These are phyloP conservation scores for Massospora cicadina DNA, from an alignment of 371 early-diverging fungal species.

Conservation along the genomic window DNA sequence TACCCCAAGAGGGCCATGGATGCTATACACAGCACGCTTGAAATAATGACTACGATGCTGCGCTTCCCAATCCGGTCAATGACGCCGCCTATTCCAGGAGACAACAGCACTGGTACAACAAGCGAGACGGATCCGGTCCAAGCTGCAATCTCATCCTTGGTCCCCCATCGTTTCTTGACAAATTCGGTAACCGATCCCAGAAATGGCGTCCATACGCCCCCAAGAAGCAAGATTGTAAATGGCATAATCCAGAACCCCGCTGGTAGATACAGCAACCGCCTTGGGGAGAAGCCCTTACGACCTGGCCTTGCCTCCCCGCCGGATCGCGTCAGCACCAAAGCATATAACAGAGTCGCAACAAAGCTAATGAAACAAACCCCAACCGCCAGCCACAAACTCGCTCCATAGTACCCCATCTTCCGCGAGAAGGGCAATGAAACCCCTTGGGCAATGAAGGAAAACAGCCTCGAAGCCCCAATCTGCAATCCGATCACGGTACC, in stretches of 20 bases:
- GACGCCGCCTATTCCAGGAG: constrained; percentile 30
- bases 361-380: constrained; percentile 26
- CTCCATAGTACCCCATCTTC: constrained; percentile 26
- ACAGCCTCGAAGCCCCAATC: constrained; percentile 28
- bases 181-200: constrained; percentile 23
- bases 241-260: constrained; percentile 27
- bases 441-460: constrained; percentile 28
- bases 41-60: background rate
- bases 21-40: background rate
- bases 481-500: constrained; percentile 27
- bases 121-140: constrained; percentile 31
- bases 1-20: constrained; percentile 28
- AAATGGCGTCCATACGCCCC: constrained; percentile 33
- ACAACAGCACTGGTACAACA: constrained; percentile 29
- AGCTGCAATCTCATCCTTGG: constrained; percentile 22
- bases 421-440: constrained; percentile 23
- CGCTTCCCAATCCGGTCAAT: constrained; percentile 27
- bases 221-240: constrained; percentile 24
- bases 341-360: constrained; percentile 25
- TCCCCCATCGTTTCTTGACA: constrained; percentile 21
- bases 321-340: constrained; percentile 20
- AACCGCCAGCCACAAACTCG: constrained; percentile 29
- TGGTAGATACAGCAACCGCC: constrained; percentile 25
- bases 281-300: constrained; percentile 21
- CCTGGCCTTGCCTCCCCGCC: constrained; percentile 21